Evolutionary conservation across 129 eudicot genomes (phyloP), one percentile per base, ranked within the genome.

Genomic region (Chrysanthemum seticuspe): DNA sequence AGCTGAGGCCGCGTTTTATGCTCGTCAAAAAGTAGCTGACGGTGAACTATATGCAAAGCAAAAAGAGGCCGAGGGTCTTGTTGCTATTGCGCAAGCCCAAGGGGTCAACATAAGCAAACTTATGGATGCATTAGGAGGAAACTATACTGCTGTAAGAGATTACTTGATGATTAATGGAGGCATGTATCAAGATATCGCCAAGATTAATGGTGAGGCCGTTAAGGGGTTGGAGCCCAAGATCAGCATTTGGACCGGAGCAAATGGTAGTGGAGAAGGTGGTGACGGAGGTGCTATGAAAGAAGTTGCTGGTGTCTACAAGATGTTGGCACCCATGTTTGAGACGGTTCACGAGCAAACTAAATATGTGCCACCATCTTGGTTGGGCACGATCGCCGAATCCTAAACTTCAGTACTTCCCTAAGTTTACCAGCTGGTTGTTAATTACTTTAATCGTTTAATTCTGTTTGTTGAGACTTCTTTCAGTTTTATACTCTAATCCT

Each of bases 181-280:
- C 10, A 66, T 73, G 49, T 81, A 63, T 72, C 81, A 81, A 62
- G 81, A 76, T 13, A 57, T 81, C 19, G 85, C 85, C 12, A 76
- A 67, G 71, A 67, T 76, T 57, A 81, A 81, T 50, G 85, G 74
- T 9, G 81, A 81, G 40, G 85, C 85, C 0, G 71, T 81, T 6
- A 73, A 68, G 18, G 85, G 85, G 10, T 0, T 81, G 74, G 74
- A 81, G 74, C 85, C 81, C 6, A 81, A 81, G 74, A 76, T 81
- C n/a, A 81, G 80, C 44, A 31, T 81, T n/a, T 71, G 85, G 85
- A 61, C 78, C 4, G 78, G 74, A 6, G 81, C 60, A 27, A 51
- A 31, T 63, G 80, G 84, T n/a, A 64, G 77, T 10, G 65, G 36
- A 6, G 77, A 61, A 13, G 5, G 36, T 31, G 36, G 36, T 31